phyloP scores from a whole-genome alignment of 2,329 filamentous ascomycete genomes.

The Arthrobotrys iridis region DNA sequence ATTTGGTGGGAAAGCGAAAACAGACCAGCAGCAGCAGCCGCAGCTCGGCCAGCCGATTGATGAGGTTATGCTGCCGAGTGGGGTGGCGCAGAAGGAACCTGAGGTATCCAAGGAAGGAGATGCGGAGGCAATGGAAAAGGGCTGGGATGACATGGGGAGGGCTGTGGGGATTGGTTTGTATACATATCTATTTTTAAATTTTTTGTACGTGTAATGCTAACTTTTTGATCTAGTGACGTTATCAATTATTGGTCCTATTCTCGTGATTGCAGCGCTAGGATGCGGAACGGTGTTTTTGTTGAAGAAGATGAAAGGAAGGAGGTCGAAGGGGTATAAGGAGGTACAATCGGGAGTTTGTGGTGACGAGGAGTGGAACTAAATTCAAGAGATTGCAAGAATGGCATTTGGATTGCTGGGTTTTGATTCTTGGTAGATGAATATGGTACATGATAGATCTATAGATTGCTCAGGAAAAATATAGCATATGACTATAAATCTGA shows the following conservation, averaged over 20 bases:
- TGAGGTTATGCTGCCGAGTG: conserved; percentile 33
- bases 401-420: background rate
- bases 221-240: conserved; percentile 6
- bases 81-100: background rate
- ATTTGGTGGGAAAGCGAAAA: conserved; percentile 1
- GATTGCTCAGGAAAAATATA: background rate
- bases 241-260: conserved; percentile 12
- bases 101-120: background rate
- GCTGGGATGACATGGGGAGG: conserved; percentile 12
- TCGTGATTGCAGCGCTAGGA: conserved; percentile 1
- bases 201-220: background rate
- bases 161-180: conserved; percentile 32
- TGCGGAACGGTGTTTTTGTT: background rate
- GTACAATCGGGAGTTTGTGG: conserved; percentile 7
- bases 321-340: conserved; percentile 34
- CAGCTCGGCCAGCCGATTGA: conserved; percentile 31
- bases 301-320: background rate
- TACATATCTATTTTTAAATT: background rate
- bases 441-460: conserved; percentile 3
- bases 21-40: background rate
- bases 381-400: background rate
- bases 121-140: background rate
- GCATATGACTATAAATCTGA: background rate
- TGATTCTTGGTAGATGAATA: background rate
- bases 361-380: conserved; percentile 42